Percentiles rank a stretch among this genome's conserved stretches.
phyloP scores from a whole-genome alignment of 106 monocot species.

The Dactylorhiza incarnata region DNA sequence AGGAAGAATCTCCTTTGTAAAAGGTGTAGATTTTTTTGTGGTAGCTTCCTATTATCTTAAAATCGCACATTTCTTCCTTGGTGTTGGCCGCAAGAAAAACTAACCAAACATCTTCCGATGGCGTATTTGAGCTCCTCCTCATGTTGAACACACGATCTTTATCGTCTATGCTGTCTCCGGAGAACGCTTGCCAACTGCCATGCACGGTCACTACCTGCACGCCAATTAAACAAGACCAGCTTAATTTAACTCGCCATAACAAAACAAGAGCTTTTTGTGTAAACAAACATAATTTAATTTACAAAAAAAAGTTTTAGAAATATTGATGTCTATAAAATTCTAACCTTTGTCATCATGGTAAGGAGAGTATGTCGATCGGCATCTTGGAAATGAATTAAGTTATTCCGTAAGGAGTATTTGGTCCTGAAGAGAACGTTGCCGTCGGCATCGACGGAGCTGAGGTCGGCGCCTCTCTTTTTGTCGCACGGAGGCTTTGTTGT shows the following conservation, averaged over 20 bases:
- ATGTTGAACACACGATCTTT: conserved; percentile 33
- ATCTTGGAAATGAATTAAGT: conserved; percentile 17
- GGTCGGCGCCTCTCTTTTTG: conserved; percentile 17
- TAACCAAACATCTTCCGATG: conserved; percentile 18
- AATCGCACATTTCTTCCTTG: conserved; percentile 28
- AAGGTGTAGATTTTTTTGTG: conserved; percentile 17
- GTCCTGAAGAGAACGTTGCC: conserved; percentile 24
- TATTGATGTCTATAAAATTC: no score
- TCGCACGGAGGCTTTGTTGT: conserved; percentile 25
- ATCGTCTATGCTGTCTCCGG: conserved; percentile 28
- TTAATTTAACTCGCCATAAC: no score
- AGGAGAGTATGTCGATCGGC: conserved; percentile 21
- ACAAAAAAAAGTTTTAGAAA: no score
- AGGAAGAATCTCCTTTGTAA: conserved; percentile 30
- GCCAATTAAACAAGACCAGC: no score
- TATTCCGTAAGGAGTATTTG: conserved; percentile 7
- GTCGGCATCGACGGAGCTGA: conserved; percentile 24
- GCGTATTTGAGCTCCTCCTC: conserved; percentile 23
- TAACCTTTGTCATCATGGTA: conserved; percentile 33
- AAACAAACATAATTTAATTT: no score
- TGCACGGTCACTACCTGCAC: conserved; percentile 24
- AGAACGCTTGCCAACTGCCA: conserved; percentile 27
- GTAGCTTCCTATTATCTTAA: conserved; percentile 37
- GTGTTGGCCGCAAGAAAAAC: conserved; percentile 42
- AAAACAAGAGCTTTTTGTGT: no score